Evolutionary conservation across 106 monocot genomes (phyloP), one percentile per base, ranked within the genome.

Genomic region (Phalaenopsis equestris): DNA sequence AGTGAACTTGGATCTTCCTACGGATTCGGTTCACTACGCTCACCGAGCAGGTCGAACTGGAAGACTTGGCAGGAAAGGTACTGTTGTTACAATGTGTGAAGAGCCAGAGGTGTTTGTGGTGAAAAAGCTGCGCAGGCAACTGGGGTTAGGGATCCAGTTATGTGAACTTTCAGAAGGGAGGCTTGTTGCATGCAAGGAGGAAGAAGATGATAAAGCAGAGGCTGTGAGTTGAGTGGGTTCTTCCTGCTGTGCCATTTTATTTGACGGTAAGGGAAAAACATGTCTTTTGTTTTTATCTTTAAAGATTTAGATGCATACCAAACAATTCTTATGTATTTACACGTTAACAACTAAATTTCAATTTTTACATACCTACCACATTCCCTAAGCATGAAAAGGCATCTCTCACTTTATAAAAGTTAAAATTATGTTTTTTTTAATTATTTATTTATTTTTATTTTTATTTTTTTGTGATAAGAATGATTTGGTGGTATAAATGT

Each of bases 11-110:
- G 95, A 95, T 75, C 78, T 99, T 17, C 99, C 99, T 3, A 99
- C 99, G 0, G 99, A 99, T 64, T 93, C 99, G 5, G 84, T 95
- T 78, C 99, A 99, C 75, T 99, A 99, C 75, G 93, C 99, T 17
- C 99, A 99, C 80, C 81, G 98, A 41, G 98, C 98, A 1, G 95
- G 99, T 45, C 83, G 99, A 37, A 89, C 99, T 3, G 95, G 99
- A 16, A 80, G 99, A 38, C 95, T 99, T 61, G 94, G 99, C 45
- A 82, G 89, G 58, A 91, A 91, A 82, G 99, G 99, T 11, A 89
- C 23, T 45, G 99, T 99, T 49, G 84, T 99, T 43, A 87, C 94
- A n/a, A 87, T 95, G 30, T 91, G 92, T 49, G 93, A 99, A 72
- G 88, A 88, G 61, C 79, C 83, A 6, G 94, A 99, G 72, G 84